Evolutionary conservation across 257 asterid genomes (phyloP).

Genomic region (Solanum paucissectum): DNA sequence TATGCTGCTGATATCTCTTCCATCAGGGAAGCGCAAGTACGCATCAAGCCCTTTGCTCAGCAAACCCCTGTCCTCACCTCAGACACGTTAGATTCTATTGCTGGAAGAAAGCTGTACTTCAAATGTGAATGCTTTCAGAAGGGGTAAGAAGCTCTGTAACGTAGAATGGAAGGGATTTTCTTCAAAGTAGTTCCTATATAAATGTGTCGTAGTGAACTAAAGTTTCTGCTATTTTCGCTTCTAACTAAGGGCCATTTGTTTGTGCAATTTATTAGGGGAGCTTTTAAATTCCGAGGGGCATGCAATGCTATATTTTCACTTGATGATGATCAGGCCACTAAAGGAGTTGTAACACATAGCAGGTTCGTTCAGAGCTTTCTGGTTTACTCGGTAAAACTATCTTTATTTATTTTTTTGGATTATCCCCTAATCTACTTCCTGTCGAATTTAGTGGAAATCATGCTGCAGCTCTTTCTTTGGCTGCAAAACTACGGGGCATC

Average conservation of each 20-base stretch:
- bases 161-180: not conserved
- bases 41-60: conserved; percentile 42
- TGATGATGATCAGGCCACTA: conserved; percentile 58
- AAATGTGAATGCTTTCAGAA: conserved; percentile 94
- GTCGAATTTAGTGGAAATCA: conserved; percentile 73
- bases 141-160: conserved; percentile 45
- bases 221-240: not conserved
- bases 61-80: conserved; percentile 72
- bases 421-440: conserved; percentile 10
- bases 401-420: conserved; percentile 1
- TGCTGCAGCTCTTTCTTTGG: conserved; percentile 96
- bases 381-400: not conserved
- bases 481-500: conserved; percentile 79
- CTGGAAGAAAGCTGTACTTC: conserved; percentile 64
- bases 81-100: conserved; percentile 51
- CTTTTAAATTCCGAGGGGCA: conserved; percentile 91
- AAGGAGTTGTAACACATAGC: conserved; percentile 93
- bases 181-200: not conserved
- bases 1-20: conserved; percentile 81
- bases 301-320: conserved; percentile 92
- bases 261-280: conserved; percentile 44
- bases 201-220: not conserved
- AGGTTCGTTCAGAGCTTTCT: conserved; percentile 31
- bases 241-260: not conserved
- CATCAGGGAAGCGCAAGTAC: conserved; percentile 57